phyloP scores from a whole-genome alignment of 164 flowering plant genomes.

The Echeveria elegans region DNA sequence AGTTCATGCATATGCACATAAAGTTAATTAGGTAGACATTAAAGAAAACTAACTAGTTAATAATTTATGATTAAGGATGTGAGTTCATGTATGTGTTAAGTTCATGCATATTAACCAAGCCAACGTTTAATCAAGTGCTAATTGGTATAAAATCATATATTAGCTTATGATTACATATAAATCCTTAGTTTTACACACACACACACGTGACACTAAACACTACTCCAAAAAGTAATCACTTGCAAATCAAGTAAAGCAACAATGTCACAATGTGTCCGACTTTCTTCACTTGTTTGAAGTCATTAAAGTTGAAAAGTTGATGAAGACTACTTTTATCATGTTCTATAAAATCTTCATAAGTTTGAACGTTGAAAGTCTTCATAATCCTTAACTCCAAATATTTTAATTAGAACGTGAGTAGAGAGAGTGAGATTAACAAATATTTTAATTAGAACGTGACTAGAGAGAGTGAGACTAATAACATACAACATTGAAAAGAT shows the following conservation, averaged over 20 bases:
- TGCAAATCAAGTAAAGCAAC: neutral
- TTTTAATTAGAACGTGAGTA: neutral
- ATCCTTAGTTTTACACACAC: no score
- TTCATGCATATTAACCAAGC: neutral
- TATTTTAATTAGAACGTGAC: no score
- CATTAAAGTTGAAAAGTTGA: neutral
- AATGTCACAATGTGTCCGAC: neutral
- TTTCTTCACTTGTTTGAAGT: neutral
- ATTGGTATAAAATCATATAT: neutral
- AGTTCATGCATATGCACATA: neutral
- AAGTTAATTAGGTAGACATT: no score
- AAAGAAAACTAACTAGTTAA: no score
- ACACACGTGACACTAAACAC: neutral
- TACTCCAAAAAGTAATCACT: neutral
- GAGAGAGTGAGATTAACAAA: neutral
- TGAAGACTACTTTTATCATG: neutral
- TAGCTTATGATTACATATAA: neutral
- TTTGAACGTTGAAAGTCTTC: neutral
- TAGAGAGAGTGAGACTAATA: no score
- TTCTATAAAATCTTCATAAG: neutral
- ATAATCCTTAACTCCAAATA: no score
- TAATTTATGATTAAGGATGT: neutral
- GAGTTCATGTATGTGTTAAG: neutral
- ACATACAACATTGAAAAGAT: no score
- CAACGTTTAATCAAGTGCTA: neutral